These are phyloP conservation scores for Thielaviopsis ethacetica DNA, from an alignment of 2,329 filamentous ascomycete genomes.

Conservation along the genomic window DNA sequence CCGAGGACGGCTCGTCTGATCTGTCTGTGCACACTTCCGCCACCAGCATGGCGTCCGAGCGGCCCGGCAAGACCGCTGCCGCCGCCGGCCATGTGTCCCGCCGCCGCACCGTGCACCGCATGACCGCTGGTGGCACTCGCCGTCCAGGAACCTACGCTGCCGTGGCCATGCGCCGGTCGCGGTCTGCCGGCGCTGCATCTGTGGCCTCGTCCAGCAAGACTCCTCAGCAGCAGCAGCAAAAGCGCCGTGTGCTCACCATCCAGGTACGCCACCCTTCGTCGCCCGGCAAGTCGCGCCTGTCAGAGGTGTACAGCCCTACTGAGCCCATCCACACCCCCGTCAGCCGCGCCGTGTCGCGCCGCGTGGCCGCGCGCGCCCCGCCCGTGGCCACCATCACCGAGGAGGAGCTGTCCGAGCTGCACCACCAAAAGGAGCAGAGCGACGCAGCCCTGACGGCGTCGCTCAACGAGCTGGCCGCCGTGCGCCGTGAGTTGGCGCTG, in stretches of 20 bases:
- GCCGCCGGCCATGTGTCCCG: neutral
- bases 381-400: slow-evolving; percentile 3
- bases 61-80: neutral
- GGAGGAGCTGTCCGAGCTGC: slow-evolving; percentile 6
- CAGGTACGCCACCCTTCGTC: slow-evolving; percentile 9
- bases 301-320: slow-evolving; percentile 3
- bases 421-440: slow-evolving; percentile 6
- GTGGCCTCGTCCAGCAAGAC: neutral
- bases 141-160: neutral
- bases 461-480: slow-evolving; percentile 65
- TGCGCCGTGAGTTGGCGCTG: slow-evolving; percentile 20
- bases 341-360: neutral
- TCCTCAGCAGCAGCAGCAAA: neutral
- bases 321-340: neutral
- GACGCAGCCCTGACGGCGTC: slow-evolving; percentile 25
- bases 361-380: neutral
- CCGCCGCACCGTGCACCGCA: neutral
- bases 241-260: slow-evolving; percentile 9
- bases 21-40: slow-evolving; percentile 3
- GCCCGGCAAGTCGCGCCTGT: slow-evolving; percentile 1
- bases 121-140: neutral
- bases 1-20: slow-evolving; percentile 1
- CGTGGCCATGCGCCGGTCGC: neutral
- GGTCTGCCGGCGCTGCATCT: slow-evolving; percentile 1
- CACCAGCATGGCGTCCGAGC: slow-evolving; percentile 2